Evolutionary conservation across 345 rosid species (phyloP), one percentile per base, ranked within the genome.

Genomic region (Dipteronia dyeriana): DNA sequence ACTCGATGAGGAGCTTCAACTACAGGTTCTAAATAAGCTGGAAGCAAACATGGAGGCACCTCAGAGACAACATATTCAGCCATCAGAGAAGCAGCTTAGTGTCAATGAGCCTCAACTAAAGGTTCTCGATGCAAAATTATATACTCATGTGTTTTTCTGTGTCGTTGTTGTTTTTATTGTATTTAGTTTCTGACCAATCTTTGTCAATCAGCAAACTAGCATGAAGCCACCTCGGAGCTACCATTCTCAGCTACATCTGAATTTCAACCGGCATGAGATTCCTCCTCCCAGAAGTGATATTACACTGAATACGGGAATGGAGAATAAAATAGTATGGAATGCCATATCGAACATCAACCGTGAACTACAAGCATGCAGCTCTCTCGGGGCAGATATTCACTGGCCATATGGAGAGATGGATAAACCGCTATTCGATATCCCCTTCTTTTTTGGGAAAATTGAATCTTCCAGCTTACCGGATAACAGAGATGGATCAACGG

Each of bases 381-480:
- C 41, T 53, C 72, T 65, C 0, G 25, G 71, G 20, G 6, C 53
- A 53, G 64, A 4, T 20, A 39, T n/a, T n/a, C 51, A 31, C 17
- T 2, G 26, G 26, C 54, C 78, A 22, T 66, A 65, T 9, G 22
- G 53, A 13, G 64, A 75, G 31, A n/a, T 49, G 20, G 64, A 13
- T 31, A 53, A 38, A 22, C 54, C 54, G 23, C 3, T 38, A 10
- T 75, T 65, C 11, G 65, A 75, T 22, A 49, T 75, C 65, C 71
- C 78, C 5, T 20, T 66, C 29, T 66, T 34, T 45, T 4, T 12
- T 41, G 56, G 20, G 22, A 9, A 31, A 13, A 22, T 38, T 2
- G 34, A 20, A 7, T 65, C 25, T 66, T 20, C 53, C 17, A 14
- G 25, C 47, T 11, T 31, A n/a, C n/a, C n/a, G n/a, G n/a, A n/a